These are phyloP conservation scores for Arthrocladium fulminans DNA, from an alignment of 2,329 filamentous ascomycete species.

Conservation along the genomic window DNA sequence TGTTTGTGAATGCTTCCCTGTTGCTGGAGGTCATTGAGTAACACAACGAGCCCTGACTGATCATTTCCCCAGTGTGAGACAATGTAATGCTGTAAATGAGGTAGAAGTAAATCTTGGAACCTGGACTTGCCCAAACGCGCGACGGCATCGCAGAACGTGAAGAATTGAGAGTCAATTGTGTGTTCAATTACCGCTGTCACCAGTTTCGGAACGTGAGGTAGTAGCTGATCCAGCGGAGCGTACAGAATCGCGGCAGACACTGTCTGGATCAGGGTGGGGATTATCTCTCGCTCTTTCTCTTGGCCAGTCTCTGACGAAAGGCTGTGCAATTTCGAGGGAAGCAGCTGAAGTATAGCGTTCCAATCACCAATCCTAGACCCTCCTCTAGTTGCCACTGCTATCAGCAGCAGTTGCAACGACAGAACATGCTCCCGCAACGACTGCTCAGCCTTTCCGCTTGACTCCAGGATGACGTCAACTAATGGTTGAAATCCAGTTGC, in stretches of 20 bases:
- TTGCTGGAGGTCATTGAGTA: slow-evolving; percentile 14
- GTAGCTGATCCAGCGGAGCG: slow-evolving; percentile 68
- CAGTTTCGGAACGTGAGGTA: slow-evolving; percentile 59
- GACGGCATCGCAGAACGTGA: slow-evolving; percentile 76
- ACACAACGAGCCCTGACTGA: slow-evolving; percentile 46
- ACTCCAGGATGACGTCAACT: slow-evolving; percentile 52
- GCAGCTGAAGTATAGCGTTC: slow-evolving; percentile 50
- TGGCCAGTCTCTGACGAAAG: slow-evolving; percentile 21
- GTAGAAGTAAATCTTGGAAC: slow-evolving; percentile 70
- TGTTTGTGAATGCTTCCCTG: neutral
- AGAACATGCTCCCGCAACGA: slow-evolving; percentile 10
- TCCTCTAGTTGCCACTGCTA: slow-evolving; percentile 52
- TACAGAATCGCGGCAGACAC: slow-evolving; percentile 61
- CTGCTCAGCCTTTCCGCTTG: slow-evolving; percentile 26
- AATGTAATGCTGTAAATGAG: slow-evolving; percentile 78
- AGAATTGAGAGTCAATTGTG: slow-evolving; percentile 61
- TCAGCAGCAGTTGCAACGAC: slow-evolving; percentile 24
- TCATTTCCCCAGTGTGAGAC: slow-evolving; percentile 60
- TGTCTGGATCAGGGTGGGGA: slow-evolving; percentile 34
- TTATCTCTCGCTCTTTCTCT: slow-evolving; percentile 13
- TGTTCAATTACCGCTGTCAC: slow-evolving; percentile 57
- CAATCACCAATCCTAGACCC: slow-evolving; percentile 67
- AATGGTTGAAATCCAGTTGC: slow-evolving; percentile 64
- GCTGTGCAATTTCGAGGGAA: slow-evolving; percentile 40
- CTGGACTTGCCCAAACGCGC: slow-evolving; percentile 62